phyloP scores from a whole-genome alignment of 1,139 yeast genomes.

The Hanseniaspora uvarum region DNA sequence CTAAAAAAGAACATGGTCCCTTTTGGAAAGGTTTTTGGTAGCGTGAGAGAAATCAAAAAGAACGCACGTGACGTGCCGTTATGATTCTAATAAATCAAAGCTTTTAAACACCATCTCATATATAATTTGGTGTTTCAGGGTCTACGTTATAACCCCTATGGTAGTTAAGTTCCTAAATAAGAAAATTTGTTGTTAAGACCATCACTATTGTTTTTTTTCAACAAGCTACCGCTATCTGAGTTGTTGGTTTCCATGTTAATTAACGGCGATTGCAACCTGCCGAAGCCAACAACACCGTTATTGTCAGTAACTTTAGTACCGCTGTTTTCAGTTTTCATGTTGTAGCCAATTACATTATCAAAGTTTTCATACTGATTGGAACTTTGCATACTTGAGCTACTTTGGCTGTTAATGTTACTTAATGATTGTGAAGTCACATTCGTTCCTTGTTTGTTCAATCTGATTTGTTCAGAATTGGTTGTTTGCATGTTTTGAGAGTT shows the following conservation, averaged over 20 bases:
- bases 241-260: neutral
- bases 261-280: neutral
- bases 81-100: no score
- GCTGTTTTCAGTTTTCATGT: neutral
- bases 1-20: neutral
- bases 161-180: neutral
- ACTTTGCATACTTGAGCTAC: constrained; percentile 5
- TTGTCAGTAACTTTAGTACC: neutral
- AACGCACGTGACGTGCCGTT: neutral
- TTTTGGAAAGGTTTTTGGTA: no score
- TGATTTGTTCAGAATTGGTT: neutral
- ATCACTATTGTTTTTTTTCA: neutral
- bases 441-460: neutral
- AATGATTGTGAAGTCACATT: neutral
- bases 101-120: no score
- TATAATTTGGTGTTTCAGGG: no score
- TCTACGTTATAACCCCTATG: no score
- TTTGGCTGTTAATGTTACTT: constrained; percentile 4
- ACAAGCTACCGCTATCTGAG: neutral
- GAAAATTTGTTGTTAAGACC: neutral
- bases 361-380: neutral
- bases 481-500: neutral
- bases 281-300: neutral
- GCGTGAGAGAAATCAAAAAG: no score
- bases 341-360: neutral